Conservation (phyloP, 1,284 basidiomycete genomes). For the Pascua guehoae region DNA sequence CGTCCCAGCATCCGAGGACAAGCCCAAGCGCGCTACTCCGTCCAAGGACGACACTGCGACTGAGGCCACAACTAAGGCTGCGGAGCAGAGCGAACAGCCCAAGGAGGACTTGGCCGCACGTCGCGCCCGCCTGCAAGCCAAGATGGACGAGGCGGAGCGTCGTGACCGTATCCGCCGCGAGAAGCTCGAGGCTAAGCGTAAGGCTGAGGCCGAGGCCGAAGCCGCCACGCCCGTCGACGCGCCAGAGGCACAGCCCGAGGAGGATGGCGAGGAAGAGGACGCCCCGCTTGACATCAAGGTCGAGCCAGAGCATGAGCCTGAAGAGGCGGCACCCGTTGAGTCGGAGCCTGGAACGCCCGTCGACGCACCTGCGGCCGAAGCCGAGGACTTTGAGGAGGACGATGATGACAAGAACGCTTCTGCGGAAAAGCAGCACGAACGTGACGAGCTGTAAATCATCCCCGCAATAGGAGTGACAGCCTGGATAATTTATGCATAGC, state of each 20-base stretch:
- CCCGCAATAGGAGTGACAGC: not conserved
- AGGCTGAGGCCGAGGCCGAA: constrained; percentile 5
- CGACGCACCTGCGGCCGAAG: constrained; percentile 2
- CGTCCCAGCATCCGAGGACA: constrained; percentile 2
- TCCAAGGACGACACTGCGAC: constrained; percentile 6
- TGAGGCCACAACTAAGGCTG: constrained; percentile 13
- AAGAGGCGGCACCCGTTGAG: constrained; percentile 2
- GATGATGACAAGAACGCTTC: not conserved
- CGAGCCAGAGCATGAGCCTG: not conserved
- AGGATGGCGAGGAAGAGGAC: constrained; percentile 9
- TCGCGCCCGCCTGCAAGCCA: constrained; percentile 29
- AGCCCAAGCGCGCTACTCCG: not conserved
- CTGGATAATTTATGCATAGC: not conserved
- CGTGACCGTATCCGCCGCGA: constrained; percentile 36
- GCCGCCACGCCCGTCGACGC: constrained; percentile 11
- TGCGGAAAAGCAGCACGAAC: constrained; percentile 1
- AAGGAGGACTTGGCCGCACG: constrained; percentile 23
- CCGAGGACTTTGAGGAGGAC: constrained; percentile 1
- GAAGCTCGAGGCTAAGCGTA: constrained; percentile 26
- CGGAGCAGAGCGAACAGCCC: constrained; percentile 15
- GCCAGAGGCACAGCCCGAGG: constrained; percentile 11
- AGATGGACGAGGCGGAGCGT: constrained; percentile 41
- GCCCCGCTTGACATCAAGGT: not conserved
- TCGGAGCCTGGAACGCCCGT: not conserved
- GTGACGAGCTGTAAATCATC: constrained; percentile 11